These are phyloP conservation scores for Mentha longifolia DNA, from an alignment of 257 asterid genomes.

Conservation along the genomic window DNA sequence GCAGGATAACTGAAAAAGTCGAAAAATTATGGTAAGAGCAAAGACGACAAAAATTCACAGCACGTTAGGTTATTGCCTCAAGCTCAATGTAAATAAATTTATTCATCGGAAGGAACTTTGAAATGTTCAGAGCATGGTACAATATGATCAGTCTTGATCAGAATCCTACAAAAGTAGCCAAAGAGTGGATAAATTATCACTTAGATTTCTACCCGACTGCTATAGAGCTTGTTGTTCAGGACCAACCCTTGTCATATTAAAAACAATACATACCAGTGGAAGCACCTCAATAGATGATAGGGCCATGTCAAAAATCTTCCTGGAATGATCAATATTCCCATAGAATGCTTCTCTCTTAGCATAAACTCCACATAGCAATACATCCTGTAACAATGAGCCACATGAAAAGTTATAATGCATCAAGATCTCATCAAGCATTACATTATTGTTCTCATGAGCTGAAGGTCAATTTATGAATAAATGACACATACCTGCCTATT, in stretches of 20 bases:
- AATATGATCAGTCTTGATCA: not conserved
- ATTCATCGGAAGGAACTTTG: constrained; percentile 2
- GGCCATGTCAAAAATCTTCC: constrained; percentile 97
- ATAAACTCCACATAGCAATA: constrained; percentile 93
- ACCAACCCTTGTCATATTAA: constrained; percentile 7
- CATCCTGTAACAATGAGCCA: constrained; percentile 62
- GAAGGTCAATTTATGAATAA: constrained; percentile 16
- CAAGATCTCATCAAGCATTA: constrained; percentile 18
- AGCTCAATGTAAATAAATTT: not conserved
- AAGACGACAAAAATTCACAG: not conserved
- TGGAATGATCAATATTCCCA: constrained; percentile 83
- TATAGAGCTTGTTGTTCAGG: not conserved
- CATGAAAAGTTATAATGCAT: constrained; percentile 21
- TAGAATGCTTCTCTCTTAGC: constrained; percentile 87
- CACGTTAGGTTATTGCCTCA: not conserved
- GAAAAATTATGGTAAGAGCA: not conserved
- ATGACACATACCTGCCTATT: constrained; percentile 76
- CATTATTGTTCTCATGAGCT: not conserved
- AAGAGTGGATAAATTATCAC: not conserved
- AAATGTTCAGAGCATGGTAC: constrained; percentile 2
- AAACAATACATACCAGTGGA: constrained; percentile 61
- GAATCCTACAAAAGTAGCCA: not conserved
- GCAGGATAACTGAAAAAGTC: not conserved
- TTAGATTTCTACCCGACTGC: not conserved
- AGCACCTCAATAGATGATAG: constrained; percentile 81